Evolutionary conservation across 2,329 filamentous ascomycete species (phyloP).

Genomic region (Cladophialophora yegresii): DNA sequence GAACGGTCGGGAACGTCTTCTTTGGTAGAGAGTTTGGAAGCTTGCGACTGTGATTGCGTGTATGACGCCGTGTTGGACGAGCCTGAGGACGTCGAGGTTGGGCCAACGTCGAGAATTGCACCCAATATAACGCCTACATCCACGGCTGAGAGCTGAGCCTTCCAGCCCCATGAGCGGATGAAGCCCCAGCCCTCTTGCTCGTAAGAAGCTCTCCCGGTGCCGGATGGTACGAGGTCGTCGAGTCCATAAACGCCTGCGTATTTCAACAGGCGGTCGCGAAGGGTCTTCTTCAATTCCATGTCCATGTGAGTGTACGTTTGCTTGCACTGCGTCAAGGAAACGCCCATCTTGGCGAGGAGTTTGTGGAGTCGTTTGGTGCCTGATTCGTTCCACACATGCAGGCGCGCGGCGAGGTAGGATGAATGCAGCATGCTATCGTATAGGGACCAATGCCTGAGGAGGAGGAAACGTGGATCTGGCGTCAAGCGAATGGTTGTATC

Average conservation of each 20-base stretch:
- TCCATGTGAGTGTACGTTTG: slow-evolving; percentile 99
- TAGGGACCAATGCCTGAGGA: slow-evolving; percentile 93
- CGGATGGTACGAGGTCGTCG: slow-evolving; percentile 85
- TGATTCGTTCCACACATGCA: slow-evolving; percentile 92
- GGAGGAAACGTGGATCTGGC: slow-evolving; percentile 87
- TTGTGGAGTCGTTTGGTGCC: slow-evolving; percentile 90
- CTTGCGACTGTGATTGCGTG: slow-evolving; percentile 18
- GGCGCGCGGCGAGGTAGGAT: slow-evolving; percentile 83
- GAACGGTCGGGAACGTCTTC: slow-evolving; percentile 33
- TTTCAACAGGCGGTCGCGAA: slow-evolving; percentile 81
- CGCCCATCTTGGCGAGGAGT: slow-evolving; percentile 95
- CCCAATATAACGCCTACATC: slow-evolving; percentile 93
- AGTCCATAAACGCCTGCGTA: slow-evolving; percentile 93
- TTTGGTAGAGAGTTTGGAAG: neutral
- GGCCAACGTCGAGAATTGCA: slow-evolving; percentile 86
- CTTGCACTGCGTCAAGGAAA: slow-evolving; percentile 88
- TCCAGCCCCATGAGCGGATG: slow-evolving; percentile 96
- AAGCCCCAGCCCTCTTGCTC: slow-evolving; percentile 95
- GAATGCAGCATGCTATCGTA: slow-evolving; percentile 99
- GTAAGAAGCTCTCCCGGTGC: slow-evolving; percentile 67
- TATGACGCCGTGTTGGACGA: slow-evolving; percentile 7
- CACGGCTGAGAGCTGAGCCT: slow-evolving; percentile 86
- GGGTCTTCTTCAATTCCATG: slow-evolving; percentile 86
- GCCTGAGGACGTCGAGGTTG: slow-evolving; percentile 17
- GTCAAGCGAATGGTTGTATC: slow-evolving; percentile 91